Base-by-base conservation (phyloP, 805 yeast species). In the Saturnispora bothae region DNA sequence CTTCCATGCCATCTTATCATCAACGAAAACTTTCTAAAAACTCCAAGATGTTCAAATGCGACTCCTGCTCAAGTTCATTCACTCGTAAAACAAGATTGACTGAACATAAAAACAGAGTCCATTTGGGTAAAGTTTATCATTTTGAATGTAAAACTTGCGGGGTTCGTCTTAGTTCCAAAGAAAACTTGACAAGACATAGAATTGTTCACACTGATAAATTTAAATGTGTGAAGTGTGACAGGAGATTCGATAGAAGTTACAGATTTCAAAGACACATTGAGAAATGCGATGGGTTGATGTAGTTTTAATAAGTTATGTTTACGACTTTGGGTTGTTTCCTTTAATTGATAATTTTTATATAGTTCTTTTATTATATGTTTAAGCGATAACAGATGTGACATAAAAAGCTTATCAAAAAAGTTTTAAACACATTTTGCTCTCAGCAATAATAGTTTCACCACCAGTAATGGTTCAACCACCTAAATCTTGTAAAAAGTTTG, bases 171-270 rank as follows among this genome's bases (percentile, higher is more conserved):
- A 41, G 49, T 40, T 43, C 57, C 18, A 48, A 49, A 40, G 56
- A 52, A 31, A 52, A 54, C 29, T 39, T 54, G 27, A 53, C 54
- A 21, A 45, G 59, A 40, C 59, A 54, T 25, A 37, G 23, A 9
- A 46, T 52, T 30, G 48, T 49, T n/a, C 59, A 54, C 36, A 52
- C 57, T 1, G 55, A 54, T 31, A 51, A 43, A 34, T 54, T 47
- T 32, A 43, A 39, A 28, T 54, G 59, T 25, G 39, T 33, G 3
- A 20, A 33, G 3, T 54, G 59, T 37, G 47, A 47, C 19, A 34
- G 43, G 6, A 38, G 55, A 12, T 51, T 54, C 39, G 59, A 54
- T 26, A 40, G 59, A 38, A 41, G 48, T 13, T 49, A 51, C 34
- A 38, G 60, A 30, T 51, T 34, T 14, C 48, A 44, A 14, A 39